Base-by-base conservation (phyloP, 176 grass and related monocot genomes). In the Cenchrus americanus region DNA sequence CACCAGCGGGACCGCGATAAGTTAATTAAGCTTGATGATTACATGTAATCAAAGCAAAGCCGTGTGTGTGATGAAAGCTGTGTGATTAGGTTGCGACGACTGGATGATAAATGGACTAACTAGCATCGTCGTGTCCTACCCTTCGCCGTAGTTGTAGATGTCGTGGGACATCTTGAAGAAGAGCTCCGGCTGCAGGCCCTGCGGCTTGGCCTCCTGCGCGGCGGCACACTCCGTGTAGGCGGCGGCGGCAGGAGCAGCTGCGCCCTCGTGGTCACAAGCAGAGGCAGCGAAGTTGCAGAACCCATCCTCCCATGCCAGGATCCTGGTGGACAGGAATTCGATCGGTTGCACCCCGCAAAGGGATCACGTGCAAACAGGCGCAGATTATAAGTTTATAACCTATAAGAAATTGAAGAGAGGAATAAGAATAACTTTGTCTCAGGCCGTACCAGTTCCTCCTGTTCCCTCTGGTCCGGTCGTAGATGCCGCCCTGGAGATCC, bases 91-190 rank as follows among this genome's bases (percentile, higher is more conserved):
- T 7, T 32, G 62, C 27, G 6, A 10, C 26, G 14, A 30, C 26
- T 37, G 34, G 4, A 37, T 37, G 34, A 37, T 37, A 37, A 37
- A 37, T 17, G 10, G 13, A 64, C 11, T 14, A 40, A 47, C 41
- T 14, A 40, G 62, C 41, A 15, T 1, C 49, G 15, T 4, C 3
- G 7, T 10, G 18, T 30, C 43, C 24, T 30, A 61, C 96, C 91
- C 91, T 96, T 96, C 93, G 50, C 96, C 96, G 52, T 96, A 96
- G 93, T 96, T 99, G 91, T 99, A 99, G 83, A 99, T 94, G 86
- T 99, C 96, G 58, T 99, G 91, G 7, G 96, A 99, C 96, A 99
- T 96, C 79, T 99, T 99, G 91, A 99, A 96, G 89, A 99, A 99
- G 40, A 99, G 96, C 85, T 96, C 96, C 3, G 96, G 96, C 76